Evolutionary conservation across 2,329 filamentous ascomycete species (phyloP).

Genomic region (Dactylellina drechsleri): DNA sequence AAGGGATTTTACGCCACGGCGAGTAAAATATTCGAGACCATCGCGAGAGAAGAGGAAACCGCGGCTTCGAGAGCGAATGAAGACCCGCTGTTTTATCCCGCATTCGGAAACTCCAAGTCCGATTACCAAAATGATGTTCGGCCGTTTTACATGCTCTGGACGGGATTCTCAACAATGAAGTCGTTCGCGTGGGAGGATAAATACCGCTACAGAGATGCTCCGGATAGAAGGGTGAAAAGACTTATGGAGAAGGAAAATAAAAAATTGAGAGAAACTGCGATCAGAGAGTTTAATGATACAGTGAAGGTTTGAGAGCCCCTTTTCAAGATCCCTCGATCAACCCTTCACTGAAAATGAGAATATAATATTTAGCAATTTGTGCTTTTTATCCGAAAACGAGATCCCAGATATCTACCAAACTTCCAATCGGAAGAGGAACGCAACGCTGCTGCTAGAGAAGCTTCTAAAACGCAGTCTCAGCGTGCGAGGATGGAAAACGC

Average conservation of each 20-base stretch:
- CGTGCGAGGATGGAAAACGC: slow-evolving; percentile 82
- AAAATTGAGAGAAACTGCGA: slow-evolving; percentile 80
- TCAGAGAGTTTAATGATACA: slow-evolving; percentile 90
- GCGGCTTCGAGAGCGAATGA: slow-evolving; percentile 76
- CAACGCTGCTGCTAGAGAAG: slow-evolving; percentile 79
- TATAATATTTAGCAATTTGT: slow-evolving; percentile 73
- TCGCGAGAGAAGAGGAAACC: slow-evolving; percentile 81
- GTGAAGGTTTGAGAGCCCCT: slow-evolving; percentile 64
- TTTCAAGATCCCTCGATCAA: background rate
- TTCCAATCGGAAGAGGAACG: slow-evolving; percentile 81
- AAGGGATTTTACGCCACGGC: slow-evolving; percentile 86
- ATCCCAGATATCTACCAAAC: slow-evolving; percentile 83
- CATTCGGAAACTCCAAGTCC: slow-evolving; percentile 82
- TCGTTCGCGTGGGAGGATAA: slow-evolving; percentile 89
- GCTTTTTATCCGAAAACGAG: slow-evolving; percentile 87
- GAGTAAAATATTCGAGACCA: slow-evolving; percentile 78
- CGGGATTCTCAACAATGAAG: slow-evolving; percentile 82
- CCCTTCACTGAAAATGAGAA: background rate
- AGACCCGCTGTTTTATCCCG: slow-evolving; percentile 75
- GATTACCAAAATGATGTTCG: slow-evolving; percentile 79
- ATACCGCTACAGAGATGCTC: slow-evolving; percentile 84
- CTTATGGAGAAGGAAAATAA: slow-evolving; percentile 97
- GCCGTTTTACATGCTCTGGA: slow-evolving; percentile 83
- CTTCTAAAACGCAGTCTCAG: slow-evolving; percentile 84
- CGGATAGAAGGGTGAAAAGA: slow-evolving; percentile 82